A percentile compares a stretch with the other conserved stretches of the same genome.
Conservation (phyloP, 2,329 filamentous ascomycete genomes). For the Aspergillus spinulosporus region DNA sequence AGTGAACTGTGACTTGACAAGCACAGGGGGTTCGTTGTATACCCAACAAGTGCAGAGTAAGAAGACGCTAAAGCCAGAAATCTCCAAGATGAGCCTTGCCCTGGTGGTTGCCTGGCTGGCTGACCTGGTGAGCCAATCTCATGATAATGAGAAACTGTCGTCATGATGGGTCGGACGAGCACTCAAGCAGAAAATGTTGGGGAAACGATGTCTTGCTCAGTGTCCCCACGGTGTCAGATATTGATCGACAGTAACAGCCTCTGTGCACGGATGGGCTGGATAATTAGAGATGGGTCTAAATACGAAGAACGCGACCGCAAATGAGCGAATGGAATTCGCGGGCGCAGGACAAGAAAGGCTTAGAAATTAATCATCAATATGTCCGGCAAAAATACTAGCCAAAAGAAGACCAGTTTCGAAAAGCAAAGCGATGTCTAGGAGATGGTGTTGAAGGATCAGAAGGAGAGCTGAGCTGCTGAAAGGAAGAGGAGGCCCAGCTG, state of each 20-base stretch:
- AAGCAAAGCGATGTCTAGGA: neutral
- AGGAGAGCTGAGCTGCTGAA: neutral
- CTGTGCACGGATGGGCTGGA: neutral
- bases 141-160: slow-evolving; percentile 15
- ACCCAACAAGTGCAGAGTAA: slow-evolving; percentile 33
- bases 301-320: slow-evolving; percentile 5
- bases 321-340: slow-evolving; percentile 3
- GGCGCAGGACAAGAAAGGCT: neutral
- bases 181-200: neutral
- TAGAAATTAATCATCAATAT: neutral
- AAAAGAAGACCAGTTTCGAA: neutral
- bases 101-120: slow-evolving; percentile 8
- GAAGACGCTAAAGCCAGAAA: slow-evolving; percentile 28
- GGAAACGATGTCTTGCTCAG: neutral
- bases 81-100: slow-evolving; percentile 25
- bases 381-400: neutral
- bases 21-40: slow-evolving; percentile 11
- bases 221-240: neutral
- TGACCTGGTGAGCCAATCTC: slow-evolving; percentile 18
- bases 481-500: neutral
- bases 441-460: neutral
- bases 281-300: neutral
- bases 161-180: neutral
- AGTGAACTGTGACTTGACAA: neutral
- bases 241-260: neutral